Evolutionary conservation across 164 flowering plant genomes (phyloP).

Genomic region (Stephania cephalantha): DNA sequence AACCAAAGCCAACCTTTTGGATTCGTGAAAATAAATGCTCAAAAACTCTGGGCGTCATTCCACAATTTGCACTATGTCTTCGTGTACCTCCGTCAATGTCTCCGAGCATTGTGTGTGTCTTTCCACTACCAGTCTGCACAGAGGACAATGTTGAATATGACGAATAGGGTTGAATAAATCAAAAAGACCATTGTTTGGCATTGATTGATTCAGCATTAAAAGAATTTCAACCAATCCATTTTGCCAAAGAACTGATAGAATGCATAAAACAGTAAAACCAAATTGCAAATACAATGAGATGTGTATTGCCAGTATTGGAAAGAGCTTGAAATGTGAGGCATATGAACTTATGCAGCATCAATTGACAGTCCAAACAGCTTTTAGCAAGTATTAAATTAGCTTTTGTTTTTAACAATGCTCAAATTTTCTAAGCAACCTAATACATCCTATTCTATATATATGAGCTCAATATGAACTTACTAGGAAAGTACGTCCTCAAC

Average conservation of each 20-base stretch:
- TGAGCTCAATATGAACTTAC: too few relatives aligned
- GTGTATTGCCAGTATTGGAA: not conserved
- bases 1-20: conserved; percentile 54
- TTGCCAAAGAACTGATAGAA: not conserved
- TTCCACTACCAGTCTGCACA: conserved; percentile 94
- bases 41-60: conserved; percentile 97
- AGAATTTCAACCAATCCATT: not conserved
- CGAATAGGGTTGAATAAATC: not conserved
- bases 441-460: not conserved
- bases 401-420: too few relatives aligned
- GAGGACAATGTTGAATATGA: not conserved
- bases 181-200: not conserved
- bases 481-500: too few relatives aligned
- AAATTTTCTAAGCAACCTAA: too few relatives aligned
- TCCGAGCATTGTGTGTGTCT: conserved; percentile 98
- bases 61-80: conserved; percentile 87
- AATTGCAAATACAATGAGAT: not conserved
- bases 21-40: conserved; percentile 83
- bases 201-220: not conserved
- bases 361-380: not conserved
- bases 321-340: not conserved
- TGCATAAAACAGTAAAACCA: not conserved
- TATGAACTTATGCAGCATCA: not conserved
- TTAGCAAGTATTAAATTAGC: not conserved
- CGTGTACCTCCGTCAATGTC: conserved; percentile 92